Conservation (phyloP, 163 green algal species). For the Chlamydomonas reinhardtii region DNA sequence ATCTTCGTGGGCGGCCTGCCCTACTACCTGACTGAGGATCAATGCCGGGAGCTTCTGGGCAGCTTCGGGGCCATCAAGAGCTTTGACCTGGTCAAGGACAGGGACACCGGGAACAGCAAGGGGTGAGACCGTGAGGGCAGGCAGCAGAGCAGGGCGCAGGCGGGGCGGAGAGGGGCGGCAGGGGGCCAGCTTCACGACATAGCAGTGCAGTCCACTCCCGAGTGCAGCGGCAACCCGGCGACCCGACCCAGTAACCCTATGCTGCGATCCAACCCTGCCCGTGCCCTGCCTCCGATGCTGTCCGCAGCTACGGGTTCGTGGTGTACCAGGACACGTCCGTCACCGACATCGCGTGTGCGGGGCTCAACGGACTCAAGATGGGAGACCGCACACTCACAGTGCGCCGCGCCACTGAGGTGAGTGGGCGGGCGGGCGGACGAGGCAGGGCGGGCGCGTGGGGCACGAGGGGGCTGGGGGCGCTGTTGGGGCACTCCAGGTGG, state of each 20-base stretch:
- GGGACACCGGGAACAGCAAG: slow-evolving; percentile 94
- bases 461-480: too few relatives aligned
- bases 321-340: slow-evolving; percentile 91
- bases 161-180: too few relatives aligned
- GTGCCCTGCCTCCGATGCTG: too few relatives aligned
- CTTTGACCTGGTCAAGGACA: slow-evolving; percentile 96
- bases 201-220: too few relatives aligned
- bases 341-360: slow-evolving; percentile 91
- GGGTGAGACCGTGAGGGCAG: slow-evolving; percentile 69
- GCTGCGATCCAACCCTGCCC: too few relatives aligned
- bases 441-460: neutral
- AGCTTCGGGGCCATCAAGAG: slow-evolving; percentile 91
- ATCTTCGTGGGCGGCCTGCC: slow-evolving; percentile 99
- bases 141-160: too few relatives aligned
- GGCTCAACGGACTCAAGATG: slow-evolving; percentile 95
- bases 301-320: slow-evolving; percentile 93
- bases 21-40: slow-evolving; percentile 95
- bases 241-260: too few relatives aligned
- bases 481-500: too few relatives aligned
- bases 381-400: slow-evolving; percentile 96
- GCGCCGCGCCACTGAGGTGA: slow-evolving; percentile 81
- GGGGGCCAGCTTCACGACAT: too few relatives aligned
- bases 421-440: neutral
- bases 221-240: too few relatives aligned
- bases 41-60: slow-evolving; percentile 92